These are phyloP conservation scores for Cladosporium sp. DNA, from an alignment of 2,329 filamentous ascomycete species.

Conservation along the genomic window DNA sequence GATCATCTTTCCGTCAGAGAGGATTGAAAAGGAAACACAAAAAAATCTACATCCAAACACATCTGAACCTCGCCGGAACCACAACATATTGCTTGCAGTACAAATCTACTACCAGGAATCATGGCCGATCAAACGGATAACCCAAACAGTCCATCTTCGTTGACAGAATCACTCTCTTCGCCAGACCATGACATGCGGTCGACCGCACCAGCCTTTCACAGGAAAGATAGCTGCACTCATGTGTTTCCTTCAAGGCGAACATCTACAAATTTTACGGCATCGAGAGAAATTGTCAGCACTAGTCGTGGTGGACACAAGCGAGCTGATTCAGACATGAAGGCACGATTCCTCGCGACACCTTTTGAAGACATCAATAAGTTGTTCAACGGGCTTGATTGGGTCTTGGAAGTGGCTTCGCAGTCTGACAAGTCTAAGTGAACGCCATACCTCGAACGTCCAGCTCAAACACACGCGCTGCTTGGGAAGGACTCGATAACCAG, in stretches of 20 bases:
- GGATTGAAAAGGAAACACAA: neutral
- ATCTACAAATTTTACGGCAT: neutral
- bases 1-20: neutral
- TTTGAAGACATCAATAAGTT: neutral
- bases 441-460: neutral
- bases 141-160: neutral
- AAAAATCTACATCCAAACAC: neutral
- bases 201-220: neutral
- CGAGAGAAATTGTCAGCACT: neutral
- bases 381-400: neutral
- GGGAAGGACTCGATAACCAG: neutral
- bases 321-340: neutral
- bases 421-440: neutral
- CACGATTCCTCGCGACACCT: neutral
- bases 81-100: neutral
- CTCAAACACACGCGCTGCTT: neutral
- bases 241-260: neutral
- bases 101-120: neutral
- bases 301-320: neutral
- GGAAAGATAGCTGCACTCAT: constrained; percentile 3
- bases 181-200: neutral
- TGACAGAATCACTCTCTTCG: neutral
- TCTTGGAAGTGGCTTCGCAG: neutral
- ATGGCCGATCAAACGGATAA: neutral
- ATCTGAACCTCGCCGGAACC: neutral